Conservation (phyloP, 1,284 basidiomycete genomes). For the Amylostereum areolatum region DNA sequence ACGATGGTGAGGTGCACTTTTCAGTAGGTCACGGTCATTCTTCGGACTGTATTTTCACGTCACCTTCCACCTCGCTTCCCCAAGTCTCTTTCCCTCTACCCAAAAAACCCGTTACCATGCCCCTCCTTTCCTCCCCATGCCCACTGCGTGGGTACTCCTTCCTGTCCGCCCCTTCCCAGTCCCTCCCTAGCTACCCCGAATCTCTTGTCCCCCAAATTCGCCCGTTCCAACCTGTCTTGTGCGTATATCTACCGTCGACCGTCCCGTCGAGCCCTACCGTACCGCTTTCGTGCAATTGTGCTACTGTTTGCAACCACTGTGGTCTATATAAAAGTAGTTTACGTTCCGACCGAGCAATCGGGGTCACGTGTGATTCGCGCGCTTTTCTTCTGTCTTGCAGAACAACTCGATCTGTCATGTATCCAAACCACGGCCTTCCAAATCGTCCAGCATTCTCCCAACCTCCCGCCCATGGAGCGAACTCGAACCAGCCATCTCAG, state of each 20-base stretch:
- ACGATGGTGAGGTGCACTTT: neutral
- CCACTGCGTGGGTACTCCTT: slow-evolving; percentile 8
- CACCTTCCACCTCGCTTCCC: slow-evolving; percentile 2
- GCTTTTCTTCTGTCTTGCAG: neutral
- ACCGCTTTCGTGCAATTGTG: slow-evolving; percentile 24
- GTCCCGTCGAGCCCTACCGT: slow-evolving; percentile 18
- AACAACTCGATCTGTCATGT: neutral
- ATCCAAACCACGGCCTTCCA: slow-evolving; percentile 3
- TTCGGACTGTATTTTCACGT: slow-evolving; percentile 3
- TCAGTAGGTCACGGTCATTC: neutral
- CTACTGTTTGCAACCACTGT: too few relatives aligned
- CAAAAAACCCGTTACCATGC: slow-evolving; percentile 6
- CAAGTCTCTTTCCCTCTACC: slow-evolving; percentile 7
- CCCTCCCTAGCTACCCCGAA: slow-evolving; percentile 8
- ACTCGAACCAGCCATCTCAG: too few relatives aligned
- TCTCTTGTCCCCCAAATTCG: slow-evolving; percentile 12
- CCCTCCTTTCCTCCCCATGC: slow-evolving; percentile 2
- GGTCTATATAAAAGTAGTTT: slow-evolving; percentile 9
- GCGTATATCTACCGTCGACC: slow-evolving; percentile 12
- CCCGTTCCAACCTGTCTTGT: slow-evolving; percentile 8
- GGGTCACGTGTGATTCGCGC: neutral
- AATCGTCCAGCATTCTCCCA: slow-evolving; percentile 4
- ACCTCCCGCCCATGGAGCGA: slow-evolving; percentile 6
- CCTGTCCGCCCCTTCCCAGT: slow-evolving; percentile 11
- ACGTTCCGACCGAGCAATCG: too few relatives aligned